These are phyloP conservation scores for Fusarium longipes DNA, from an alignment of 2,329 filamentous ascomycete genomes.

Conservation along the genomic window DNA sequence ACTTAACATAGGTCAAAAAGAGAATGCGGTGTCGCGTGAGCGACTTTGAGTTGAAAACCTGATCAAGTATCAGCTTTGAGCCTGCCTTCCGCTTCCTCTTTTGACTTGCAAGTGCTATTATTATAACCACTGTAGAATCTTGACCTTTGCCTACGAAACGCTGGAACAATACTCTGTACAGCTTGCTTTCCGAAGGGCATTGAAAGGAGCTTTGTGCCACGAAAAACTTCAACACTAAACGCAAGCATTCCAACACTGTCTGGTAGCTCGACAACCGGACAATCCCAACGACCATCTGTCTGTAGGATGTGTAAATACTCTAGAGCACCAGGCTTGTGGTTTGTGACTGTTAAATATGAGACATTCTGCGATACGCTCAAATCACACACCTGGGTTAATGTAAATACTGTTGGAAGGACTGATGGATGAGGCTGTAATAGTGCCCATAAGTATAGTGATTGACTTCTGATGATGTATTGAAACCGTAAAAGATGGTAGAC, in stretches of 20 bases:
- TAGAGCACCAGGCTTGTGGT: neutral
- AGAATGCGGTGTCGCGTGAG: constrained; percentile 30
- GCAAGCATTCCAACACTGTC: neutral
- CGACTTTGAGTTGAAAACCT: constrained; percentile 32
- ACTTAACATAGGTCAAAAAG: constrained; percentile 32
- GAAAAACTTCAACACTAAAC: neutral
- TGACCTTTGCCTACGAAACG: neutral
- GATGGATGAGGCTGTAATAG: constrained; percentile 3
- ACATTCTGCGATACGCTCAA: neutral
- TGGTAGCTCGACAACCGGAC: neutral
- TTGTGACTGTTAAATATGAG: neutral
- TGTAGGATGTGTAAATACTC: no score
- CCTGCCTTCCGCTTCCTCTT: constrained; percentile 21
- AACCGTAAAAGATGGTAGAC: neutral
- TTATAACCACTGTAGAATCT: neutral
- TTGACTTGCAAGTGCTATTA: constrained; percentile 33
- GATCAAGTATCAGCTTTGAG: constrained; percentile 34
- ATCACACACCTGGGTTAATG: neutral
- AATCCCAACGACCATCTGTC: neutral
- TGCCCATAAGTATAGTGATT: neutral
- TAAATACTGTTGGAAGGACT: neutral
- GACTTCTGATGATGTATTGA: neutral
- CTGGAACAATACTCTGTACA: neutral
- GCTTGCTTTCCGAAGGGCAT: neutral
- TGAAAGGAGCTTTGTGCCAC: neutral